Conservation (phyloP, 78 protist genomes). For the Paratrimastix pyriformis region DNA sequence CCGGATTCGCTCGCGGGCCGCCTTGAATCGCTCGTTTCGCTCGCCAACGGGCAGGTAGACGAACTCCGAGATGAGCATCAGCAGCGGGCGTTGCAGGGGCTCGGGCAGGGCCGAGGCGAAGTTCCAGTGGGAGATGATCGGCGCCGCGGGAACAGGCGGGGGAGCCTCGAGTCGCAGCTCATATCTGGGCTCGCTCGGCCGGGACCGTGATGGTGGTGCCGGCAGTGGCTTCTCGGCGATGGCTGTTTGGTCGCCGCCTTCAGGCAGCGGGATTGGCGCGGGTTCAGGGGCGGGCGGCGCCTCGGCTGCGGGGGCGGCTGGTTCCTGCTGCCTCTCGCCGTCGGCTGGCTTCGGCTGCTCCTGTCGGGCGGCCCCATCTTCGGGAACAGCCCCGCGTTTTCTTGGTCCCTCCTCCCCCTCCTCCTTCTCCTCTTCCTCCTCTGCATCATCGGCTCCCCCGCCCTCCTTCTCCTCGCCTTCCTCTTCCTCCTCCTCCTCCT, state of each 20-base stretch:
- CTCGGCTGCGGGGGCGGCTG: background rate
- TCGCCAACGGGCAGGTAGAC: background rate
- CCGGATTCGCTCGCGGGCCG: background rate
- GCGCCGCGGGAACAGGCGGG: too few relatives aligned
- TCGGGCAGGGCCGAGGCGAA: slow-evolving; percentile 18
- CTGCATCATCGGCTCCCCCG: too few relatives aligned
- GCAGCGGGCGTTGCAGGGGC: background rate
- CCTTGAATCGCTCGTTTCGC: background rate
- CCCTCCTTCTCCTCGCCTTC: too few relatives aligned
- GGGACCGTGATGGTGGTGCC: background rate
- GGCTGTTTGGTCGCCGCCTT: too few relatives aligned
- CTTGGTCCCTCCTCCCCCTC: background rate
- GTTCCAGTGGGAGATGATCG: slow-evolving; percentile 33
- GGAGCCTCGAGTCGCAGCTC: too few relatives aligned
- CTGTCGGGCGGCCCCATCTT: too few relatives aligned
- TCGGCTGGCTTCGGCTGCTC: background rate
- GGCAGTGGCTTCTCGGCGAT: background rate
- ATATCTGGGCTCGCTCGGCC: background rate
- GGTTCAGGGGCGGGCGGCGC: too few relatives aligned
- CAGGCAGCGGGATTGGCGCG: too few relatives aligned
- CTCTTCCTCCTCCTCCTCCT: too few relatives aligned
- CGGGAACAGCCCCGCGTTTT: too few relatives aligned
- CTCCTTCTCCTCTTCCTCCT: background rate
- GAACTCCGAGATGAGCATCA: slow-evolving; percentile 14
- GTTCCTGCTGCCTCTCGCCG: background rate